A percentile compares a stretch with the other conserved stretches of the same genome.
phyloP scores from a whole-genome alignment of 768 basidiomycete genomes.

The Rhizopogon vesiculosus region DNA sequence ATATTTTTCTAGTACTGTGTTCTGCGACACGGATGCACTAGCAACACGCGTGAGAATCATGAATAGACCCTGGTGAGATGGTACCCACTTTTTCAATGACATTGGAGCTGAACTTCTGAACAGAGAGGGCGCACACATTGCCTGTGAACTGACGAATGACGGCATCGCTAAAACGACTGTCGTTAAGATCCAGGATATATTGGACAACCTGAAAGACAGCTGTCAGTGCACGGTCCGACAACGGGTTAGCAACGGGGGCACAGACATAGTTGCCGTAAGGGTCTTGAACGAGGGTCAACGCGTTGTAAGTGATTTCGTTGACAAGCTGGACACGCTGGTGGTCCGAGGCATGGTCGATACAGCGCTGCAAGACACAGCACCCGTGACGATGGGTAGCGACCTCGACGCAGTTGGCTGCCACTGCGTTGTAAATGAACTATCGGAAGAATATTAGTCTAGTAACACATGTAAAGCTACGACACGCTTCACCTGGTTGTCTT shows the following conservation, averaged over 20 bases:
- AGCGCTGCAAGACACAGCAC: constrained; percentile 96
- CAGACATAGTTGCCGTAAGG: constrained; percentile 90
- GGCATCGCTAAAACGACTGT: constrained; percentile 95
- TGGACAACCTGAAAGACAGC: constrained; percentile 69
- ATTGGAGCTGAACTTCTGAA: constrained; percentile 99
- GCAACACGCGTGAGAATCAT: not conserved
- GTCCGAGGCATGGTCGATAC: constrained; percentile 97
- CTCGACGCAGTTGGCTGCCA: constrained; percentile 97
- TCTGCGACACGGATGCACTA: constrained; percentile 92
- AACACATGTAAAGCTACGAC: not conserved
- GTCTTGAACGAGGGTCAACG: constrained; percentile 95
- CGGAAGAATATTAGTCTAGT: not conserved
- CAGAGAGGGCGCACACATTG: constrained; percentile 95
- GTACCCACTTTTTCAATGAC: constrained; percentile 86
- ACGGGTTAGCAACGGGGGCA: constrained; percentile 6
- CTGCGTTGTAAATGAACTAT: constrained; percentile 98
- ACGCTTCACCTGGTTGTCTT: constrained; percentile 86
- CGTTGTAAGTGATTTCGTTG: constrained; percentile 98
- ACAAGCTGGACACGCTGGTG: constrained; percentile 94
- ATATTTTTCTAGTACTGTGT: constrained; percentile 86
- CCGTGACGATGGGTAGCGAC: constrained; percentile 98
- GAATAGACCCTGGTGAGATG: not conserved
- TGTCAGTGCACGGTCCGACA: not conserved
- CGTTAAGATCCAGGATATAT: constrained; percentile 97
- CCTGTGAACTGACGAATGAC: constrained; percentile 97